phyloP scores from a whole-genome alignment of 176 grass and related monocot species.

The Oryza glaberrima region DNA sequence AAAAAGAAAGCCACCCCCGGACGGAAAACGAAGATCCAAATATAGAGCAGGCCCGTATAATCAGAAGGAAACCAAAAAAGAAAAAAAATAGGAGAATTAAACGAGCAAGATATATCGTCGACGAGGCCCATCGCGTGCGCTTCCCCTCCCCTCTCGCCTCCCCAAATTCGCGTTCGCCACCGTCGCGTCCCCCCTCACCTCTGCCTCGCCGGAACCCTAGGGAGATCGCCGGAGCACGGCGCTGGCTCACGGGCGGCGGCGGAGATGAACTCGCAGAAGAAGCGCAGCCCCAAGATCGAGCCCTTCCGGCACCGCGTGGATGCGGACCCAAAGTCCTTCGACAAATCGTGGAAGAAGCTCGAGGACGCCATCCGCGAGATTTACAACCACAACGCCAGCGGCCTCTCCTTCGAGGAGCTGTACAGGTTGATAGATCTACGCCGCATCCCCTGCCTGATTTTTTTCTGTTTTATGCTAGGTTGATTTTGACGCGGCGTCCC shows the following conservation, averaged over 20 bases:
- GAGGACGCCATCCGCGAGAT: slow-evolving; percentile 93
- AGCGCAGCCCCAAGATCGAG: slow-evolving; percentile 64
- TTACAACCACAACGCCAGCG: slow-evolving; percentile 97
- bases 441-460: not conserved
- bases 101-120: not conserved
- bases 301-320: slow-evolving; percentile 84
- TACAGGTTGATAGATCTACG: slow-evolving; percentile 55
- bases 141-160: not conserved
- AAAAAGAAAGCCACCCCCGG: not conserved
- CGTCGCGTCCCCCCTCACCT: slow-evolving; percentile 15
- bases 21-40: not conserved
- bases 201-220: not conserved
- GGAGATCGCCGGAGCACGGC: slow-evolving; percentile 15
- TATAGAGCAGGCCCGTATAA: not conserved
- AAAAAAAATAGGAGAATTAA: not conserved
- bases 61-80: not conserved
- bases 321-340: slow-evolving; percentile 89
- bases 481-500: not conserved
- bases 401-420: slow-evolving; percentile 93
- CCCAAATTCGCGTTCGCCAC: not conserved
- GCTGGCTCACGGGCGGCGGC: not conserved
- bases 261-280: slow-evolving; percentile 57
- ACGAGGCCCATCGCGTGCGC: not conserved
- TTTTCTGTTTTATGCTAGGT: not conserved
- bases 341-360: slow-evolving; percentile 82